Base-by-base conservation (phyloP, 2,329 filamentous ascomycete genomes). In the Teratosphaeria viscida region DNA sequence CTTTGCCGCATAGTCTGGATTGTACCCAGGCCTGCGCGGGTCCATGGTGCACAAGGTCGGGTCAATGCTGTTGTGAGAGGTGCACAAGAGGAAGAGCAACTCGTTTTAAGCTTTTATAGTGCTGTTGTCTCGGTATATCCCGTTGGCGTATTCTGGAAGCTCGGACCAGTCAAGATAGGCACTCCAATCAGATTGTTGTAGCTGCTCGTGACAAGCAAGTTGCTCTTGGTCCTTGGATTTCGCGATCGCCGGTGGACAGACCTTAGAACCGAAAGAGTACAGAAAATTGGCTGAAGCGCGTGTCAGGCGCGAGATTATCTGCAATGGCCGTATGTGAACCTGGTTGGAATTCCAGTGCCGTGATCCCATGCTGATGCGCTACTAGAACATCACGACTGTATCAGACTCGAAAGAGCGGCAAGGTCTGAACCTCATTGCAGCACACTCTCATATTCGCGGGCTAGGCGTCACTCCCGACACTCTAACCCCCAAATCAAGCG, bases 371-470 rank as follows among this genome's bases (percentile, higher is more conserved):
- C 54, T 58, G 32, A 61, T 19, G 14, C 43, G 37, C 32, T 43
- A 8, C 14, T 55, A 85, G 82, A 76, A 78, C 71, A 89, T 90
- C 68, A 85, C 85, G 61, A 97, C 94, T 70, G 86, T 97, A 75
- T 89, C 91, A 73, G 92, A 97, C 82, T 89, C 85, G 76, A 96
- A 94, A 78, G 92, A 97, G 83, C 87, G 97, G 73, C 88, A 92
- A 68, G 92, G 92, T 65, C 86, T 99, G 72, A 97, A 96, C 77
- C 88, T 99, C 77, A 95, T 99, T 75, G 94, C 94, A 63, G 92
- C 94, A 61, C 94, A 99, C 79, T 99, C 94, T 60, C 94, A 99
- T 76, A 96, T 99, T 71, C 89, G 92, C 70, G 94, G 94, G 55
- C 85, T 99, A 35, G 94, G 94, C 65, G 91, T 99, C 68, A 92